Evolutionary conservation across 306 rosid species (phyloP).

Genomic region (Cicer judaicum): DNA sequence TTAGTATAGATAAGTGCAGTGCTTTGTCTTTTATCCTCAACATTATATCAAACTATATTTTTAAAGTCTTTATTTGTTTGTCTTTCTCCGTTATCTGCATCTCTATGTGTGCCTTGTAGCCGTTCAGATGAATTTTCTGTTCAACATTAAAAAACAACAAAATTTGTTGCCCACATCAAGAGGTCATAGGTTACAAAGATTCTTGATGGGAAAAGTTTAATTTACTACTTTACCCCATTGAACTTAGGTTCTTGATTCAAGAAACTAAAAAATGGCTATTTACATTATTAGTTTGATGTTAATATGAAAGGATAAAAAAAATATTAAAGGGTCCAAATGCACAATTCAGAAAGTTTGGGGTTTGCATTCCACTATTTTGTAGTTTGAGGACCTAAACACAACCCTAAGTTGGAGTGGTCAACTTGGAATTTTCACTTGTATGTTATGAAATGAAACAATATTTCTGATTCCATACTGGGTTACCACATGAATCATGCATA

Average conservation of each 20-base stretch:
- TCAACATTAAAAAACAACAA: constrained; percentile 1
- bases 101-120: background rate
- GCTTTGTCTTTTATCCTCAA: background rate
- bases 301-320: background rate
- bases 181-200: background rate
- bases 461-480: background rate
- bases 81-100: background rate
- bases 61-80: background rate
- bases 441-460: constrained; percentile 25
- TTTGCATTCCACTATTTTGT: background rate
- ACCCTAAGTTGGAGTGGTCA: constrained; percentile 8
- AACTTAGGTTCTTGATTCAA: background rate
- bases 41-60: background rate
- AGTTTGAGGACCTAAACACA: background rate
- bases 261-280: background rate
- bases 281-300: background rate
- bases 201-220: background rate
- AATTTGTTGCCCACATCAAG: background rate
- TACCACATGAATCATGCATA: constrained; percentile 8
- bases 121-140: background rate
- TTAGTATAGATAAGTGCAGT: background rate
- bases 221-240: background rate
- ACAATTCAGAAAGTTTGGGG: background rate
- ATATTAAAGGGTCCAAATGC: background rate
- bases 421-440: background rate